Evolutionary conservation across 2,329 filamentous ascomycete species (phyloP).

Genomic region (Pseudogymnoascus sp.): DNA sequence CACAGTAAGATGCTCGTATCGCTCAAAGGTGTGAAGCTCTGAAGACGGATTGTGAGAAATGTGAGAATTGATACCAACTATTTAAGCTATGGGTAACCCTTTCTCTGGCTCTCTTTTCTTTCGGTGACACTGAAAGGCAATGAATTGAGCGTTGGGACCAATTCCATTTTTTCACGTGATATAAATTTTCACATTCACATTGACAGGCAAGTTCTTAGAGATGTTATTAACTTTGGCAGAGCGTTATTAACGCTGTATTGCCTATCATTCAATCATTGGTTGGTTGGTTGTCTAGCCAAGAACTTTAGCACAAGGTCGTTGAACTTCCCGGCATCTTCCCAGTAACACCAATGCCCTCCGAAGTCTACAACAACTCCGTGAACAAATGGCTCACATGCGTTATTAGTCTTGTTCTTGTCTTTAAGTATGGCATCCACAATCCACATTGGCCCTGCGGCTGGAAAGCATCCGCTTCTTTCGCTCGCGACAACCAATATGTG

Average conservation of each 20-base stretch:
- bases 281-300: conserved; percentile 9
- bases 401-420: not conserved
- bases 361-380: conserved; percentile 21
- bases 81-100: not conserved
- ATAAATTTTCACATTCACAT: not conserved
- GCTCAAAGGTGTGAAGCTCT: not conserved
- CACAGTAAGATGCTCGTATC: not conserved
- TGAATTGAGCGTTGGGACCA: not conserved
- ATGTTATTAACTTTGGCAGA: not conserved
- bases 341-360: conserved; percentile 29
- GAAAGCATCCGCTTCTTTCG: conserved; percentile 27
- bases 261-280: not conserved
- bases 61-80: not conserved
- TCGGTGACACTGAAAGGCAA: not conserved
- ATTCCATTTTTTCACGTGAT: not conserved
- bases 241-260: not conserved
- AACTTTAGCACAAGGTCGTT: conserved; percentile 20
- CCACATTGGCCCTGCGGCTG: conserved; percentile 22
- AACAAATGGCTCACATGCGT: conserved; percentile 12
- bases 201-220: not conserved
- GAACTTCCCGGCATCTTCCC: conserved; percentile 24
- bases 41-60: not conserved
- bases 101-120: not conserved
- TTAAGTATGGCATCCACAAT: conserved; percentile 24
- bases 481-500: conserved; percentile 25